These are phyloP conservation scores for Cercospora zeina DNA, from an alignment of 2,329 filamentous ascomycete species.

Conservation along the genomic window DNA sequence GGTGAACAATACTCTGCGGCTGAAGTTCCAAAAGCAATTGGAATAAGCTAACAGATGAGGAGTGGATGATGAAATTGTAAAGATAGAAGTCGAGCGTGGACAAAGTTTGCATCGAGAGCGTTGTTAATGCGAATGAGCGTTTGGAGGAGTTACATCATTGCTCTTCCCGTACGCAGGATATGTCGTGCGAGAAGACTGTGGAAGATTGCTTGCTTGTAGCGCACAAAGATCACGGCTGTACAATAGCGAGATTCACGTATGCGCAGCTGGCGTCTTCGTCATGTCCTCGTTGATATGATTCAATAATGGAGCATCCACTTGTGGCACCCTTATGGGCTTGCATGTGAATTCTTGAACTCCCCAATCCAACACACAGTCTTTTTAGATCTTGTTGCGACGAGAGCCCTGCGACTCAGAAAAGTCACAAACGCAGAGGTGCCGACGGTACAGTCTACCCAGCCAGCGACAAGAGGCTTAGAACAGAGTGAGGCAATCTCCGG, in stretches of 20 bases:
- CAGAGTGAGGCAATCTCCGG: too few species aligned
- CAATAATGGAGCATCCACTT: background rate
- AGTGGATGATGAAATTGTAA: constrained; percentile 3
- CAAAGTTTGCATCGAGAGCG: background rate
- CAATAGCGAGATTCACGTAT: background rate
- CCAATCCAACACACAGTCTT: too few species aligned
- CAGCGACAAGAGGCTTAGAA: too few species aligned
- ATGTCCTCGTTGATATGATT: background rate
- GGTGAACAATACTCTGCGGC: constrained; percentile 73
- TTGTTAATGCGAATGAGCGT: background rate
- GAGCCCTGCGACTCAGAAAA: too few species aligned
- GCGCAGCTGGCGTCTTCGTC: background rate
- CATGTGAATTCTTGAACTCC: too few species aligned
- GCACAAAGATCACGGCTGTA: background rate
- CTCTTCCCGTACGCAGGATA: background rate
- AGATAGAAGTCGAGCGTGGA: constrained; percentile 2
- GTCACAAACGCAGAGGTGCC: background rate
- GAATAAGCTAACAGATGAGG: constrained; percentile 38
- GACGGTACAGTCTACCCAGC: too few species aligned
- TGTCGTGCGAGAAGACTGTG: background rate
- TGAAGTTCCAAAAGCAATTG: constrained; percentile 64
- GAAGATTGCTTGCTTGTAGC: background rate
- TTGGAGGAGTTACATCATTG: background rate
- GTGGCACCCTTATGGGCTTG: background rate
- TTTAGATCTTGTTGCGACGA: too few species aligned